These are phyloP conservation scores for Agrocybe chaxingu DNA, from an alignment of 768 basidiomycete genomes.

Conservation along the genomic window DNA sequence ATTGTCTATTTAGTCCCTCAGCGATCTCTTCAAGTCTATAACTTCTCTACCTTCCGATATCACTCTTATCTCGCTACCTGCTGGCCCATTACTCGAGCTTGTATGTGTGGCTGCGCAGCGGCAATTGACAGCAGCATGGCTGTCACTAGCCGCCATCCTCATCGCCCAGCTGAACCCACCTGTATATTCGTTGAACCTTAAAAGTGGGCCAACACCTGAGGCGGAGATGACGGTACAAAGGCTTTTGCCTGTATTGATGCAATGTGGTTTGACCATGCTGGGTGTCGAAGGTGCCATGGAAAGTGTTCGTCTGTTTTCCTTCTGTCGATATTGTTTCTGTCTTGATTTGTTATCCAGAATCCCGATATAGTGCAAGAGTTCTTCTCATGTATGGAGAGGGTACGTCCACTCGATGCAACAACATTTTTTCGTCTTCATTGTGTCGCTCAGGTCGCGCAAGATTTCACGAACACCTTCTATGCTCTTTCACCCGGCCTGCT, in stretches of 20 bases:
- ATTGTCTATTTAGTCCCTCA: conserved; percentile 52
- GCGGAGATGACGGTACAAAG: conserved; percentile 54
- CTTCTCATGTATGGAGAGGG: conserved; percentile 79
- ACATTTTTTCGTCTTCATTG: not conserved
- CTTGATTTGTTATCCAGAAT: conserved; percentile 46
- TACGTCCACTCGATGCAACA: conserved; percentile 27
- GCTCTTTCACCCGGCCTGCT: conserved; percentile 60
- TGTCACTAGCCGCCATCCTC: conserved; percentile 77
- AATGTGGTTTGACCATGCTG: conserved; percentile 52
- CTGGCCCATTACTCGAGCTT: conserved; percentile 77
- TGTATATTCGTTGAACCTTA: conserved; percentile 43
- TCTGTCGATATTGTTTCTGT: not conserved
- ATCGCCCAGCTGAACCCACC: conserved; percentile 83
- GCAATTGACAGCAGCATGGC: conserved; percentile 80
- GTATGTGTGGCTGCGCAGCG: conserved; percentile 71
- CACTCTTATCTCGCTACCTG: conserved; percentile 77
- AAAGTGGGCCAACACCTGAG: conserved; percentile 49
- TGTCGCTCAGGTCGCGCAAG: conserved; percentile 39
- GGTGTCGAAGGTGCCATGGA: conserved; percentile 65
- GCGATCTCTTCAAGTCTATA: conserved; percentile 82
- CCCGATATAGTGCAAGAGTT: conserved; percentile 91
- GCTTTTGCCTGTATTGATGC: conserved; percentile 55
- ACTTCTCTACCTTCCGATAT: conserved; percentile 75
- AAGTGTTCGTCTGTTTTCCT: conserved; percentile 41
- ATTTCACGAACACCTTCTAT: conserved; percentile 61